These are phyloP conservation scores for Thelephora terrestris DNA, from an alignment of 1,284 basidiomycete species.

Conservation along the genomic window DNA sequence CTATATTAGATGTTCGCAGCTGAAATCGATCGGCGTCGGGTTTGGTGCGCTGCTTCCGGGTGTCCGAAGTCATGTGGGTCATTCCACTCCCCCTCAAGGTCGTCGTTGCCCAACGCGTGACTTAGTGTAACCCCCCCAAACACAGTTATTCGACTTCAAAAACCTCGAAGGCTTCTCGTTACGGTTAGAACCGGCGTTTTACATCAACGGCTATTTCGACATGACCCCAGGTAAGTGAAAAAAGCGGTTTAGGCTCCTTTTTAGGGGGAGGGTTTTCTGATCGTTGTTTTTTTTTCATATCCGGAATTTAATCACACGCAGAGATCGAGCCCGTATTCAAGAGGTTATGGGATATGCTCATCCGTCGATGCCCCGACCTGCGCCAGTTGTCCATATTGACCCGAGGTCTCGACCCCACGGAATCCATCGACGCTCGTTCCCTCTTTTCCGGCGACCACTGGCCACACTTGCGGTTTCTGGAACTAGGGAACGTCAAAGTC, in stretches of 20 bases:
- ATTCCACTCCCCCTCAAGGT: neutral
- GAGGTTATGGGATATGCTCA: conserved; percentile 59
- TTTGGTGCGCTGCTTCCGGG: conserved; percentile 50
- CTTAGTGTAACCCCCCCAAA: neutral
- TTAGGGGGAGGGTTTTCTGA: neutral
- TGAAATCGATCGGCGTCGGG: conserved; percentile 48
- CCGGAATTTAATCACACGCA: too few species aligned
- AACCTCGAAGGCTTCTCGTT: conserved; percentile 51
- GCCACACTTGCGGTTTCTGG: conserved; percentile 47
- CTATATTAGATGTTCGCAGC: conserved; percentile 58
- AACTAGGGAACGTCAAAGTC: conserved; percentile 52
- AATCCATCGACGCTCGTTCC: conserved; percentile 31
- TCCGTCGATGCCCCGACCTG: conserved; percentile 46
- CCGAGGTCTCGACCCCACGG: conserved; percentile 26
- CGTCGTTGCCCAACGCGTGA: neutral
- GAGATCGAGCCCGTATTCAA: conserved; percentile 31
- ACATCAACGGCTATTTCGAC: conserved; percentile 41
- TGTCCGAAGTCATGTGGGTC: conserved; percentile 46
- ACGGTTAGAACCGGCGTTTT: conserved; percentile 48
- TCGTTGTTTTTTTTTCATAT: conserved; percentile 1
- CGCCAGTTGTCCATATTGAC: neutral
- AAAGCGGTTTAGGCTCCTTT: neutral
- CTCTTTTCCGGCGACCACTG: conserved; percentile 39
- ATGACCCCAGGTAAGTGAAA: conserved; percentile 37
- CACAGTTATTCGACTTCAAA: conserved; percentile 55